Percentiles rank a stretch among this genome's conserved stretches.
These are phyloP conservation scores for Pseudocercospora eumusae DNA, from an alignment of 2,329 filamentous ascomycete species.

Conservation along the genomic window DNA sequence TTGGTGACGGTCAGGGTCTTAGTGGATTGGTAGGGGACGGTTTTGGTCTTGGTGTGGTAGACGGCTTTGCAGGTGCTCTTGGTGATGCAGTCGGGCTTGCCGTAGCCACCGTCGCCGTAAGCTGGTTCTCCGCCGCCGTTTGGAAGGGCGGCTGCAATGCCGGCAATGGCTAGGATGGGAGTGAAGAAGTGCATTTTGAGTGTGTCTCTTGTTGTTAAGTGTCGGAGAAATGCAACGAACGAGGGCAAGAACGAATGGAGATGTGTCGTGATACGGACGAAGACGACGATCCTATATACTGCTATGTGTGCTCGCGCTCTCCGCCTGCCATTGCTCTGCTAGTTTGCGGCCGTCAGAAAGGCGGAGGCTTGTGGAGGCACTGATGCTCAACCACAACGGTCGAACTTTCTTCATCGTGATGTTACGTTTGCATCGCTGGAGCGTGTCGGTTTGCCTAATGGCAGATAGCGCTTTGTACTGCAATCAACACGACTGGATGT, in stretches of 20 bases:
- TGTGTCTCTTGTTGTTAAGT: background rate
- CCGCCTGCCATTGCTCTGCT: background rate
- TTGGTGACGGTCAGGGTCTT: slow-evolving; percentile 24
- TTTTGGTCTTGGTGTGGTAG: slow-evolving; percentile 24
- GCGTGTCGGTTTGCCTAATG: background rate
- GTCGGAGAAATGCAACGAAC: background rate
- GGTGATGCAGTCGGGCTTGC: slow-evolving; percentile 20
- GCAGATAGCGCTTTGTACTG: background rate
- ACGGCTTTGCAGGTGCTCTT: slow-evolving; percentile 23
- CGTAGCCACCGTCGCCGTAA: slow-evolving; percentile 9
- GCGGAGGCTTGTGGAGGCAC: background rate
- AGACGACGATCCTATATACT: slow-evolving; percentile 2
- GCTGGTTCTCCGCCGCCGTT: slow-evolving; percentile 13
- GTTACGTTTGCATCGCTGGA: background rate
- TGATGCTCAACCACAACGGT: background rate
- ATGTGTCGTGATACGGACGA: slow-evolving; percentile 4
- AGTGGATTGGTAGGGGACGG: slow-evolving; percentile 19
- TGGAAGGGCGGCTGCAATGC: slow-evolving; percentile 23
- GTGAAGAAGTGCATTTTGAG: slow-evolving; percentile 22
- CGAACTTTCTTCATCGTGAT: background rate
- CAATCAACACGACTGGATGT: background rate
- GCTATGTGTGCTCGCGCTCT: background rate
- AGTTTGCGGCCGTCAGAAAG: background rate
- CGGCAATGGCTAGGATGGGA: slow-evolving; percentile 21
- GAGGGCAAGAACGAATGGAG: background rate